Evolutionary conservation across 2,329 filamentous ascomycete species (phyloP).

Genomic region (Fusarium illudens): DNA sequence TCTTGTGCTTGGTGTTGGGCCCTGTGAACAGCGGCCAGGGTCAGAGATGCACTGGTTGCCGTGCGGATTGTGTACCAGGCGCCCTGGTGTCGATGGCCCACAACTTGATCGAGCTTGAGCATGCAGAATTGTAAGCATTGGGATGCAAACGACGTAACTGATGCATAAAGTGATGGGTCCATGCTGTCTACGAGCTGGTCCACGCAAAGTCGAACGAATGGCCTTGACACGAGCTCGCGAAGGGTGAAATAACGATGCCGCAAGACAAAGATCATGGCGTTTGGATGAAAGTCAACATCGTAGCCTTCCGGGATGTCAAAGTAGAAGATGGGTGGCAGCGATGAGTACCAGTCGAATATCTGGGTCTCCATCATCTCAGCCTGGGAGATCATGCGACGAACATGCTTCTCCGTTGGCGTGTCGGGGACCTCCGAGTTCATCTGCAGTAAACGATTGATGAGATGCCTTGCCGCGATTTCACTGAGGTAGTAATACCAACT

Average conservation of each 20-base stretch:
- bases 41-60: neutral
- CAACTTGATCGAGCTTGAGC: neutral
- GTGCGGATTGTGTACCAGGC: neutral
- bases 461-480: slow-evolving; percentile 13
- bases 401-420: neutral
- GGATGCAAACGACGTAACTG: neutral
- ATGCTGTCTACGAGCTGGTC: neutral
- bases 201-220: slow-evolving; percentile 4
- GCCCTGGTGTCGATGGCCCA: neutral
- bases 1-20: neutral
- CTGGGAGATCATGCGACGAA: neutral
- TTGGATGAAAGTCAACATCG: neutral
- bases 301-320: neutral
- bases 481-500: slow-evolving; percentile 13
- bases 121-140: neutral
- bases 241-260: neutral
- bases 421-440: neutral
- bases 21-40: neutral
- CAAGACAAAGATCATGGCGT: neutral
- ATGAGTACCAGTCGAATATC: neutral
- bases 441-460: slow-evolving; percentile 3
- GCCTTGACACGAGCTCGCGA: neutral
- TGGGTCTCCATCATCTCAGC: neutral
- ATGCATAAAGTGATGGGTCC: neutral
- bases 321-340: neutral